Evolutionary conservation across 768 basidiomycete genomes (phyloP).

Genomic region (Coprinopsis cinerea): DNA sequence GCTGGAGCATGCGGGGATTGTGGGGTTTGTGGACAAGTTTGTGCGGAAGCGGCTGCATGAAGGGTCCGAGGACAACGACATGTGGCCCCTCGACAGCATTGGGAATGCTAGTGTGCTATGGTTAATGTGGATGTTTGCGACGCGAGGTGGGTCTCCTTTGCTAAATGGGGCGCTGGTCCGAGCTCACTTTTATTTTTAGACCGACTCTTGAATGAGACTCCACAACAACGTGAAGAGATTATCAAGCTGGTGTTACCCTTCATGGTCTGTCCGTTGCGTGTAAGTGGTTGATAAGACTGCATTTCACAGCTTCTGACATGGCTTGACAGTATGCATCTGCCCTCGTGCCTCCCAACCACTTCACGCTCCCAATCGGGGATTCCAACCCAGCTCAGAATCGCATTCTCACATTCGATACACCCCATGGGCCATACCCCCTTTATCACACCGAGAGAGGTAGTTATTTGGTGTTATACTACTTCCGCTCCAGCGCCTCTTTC

Average conservation of each 20-base stretch:
- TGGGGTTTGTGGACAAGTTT: constrained; percentile 38
- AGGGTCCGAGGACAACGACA: constrained; percentile 24
- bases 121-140: constrained; percentile 56
- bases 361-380: constrained; percentile 37
- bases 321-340: constrained; percentile 42
- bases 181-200: constrained; percentile 14
- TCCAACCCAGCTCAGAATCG: not conserved
- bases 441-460: constrained; percentile 30
- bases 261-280: constrained; percentile 10
- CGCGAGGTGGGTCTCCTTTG: constrained; percentile 2
- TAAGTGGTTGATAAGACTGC: not conserved
- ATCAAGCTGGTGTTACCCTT: constrained; percentile 24
- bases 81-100: constrained; percentile 53
- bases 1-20: constrained; percentile 48
- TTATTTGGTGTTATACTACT: constrained; percentile 34
- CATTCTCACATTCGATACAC: constrained; percentile 7
- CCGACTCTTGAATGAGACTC: constrained; percentile 22
- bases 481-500: constrained; percentile 5
- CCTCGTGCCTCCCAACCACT: constrained; percentile 58
- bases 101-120: constrained; percentile 51
- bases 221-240: constrained; percentile 22
- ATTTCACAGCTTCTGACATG: constrained; percentile 21
- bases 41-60: constrained; percentile 43
- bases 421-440: constrained; percentile 14
- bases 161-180: not conserved